phyloP scores from a whole-genome alignment of 2,329 filamentous ascomycete genomes.

The Beauveria brongniartii region DNA sequence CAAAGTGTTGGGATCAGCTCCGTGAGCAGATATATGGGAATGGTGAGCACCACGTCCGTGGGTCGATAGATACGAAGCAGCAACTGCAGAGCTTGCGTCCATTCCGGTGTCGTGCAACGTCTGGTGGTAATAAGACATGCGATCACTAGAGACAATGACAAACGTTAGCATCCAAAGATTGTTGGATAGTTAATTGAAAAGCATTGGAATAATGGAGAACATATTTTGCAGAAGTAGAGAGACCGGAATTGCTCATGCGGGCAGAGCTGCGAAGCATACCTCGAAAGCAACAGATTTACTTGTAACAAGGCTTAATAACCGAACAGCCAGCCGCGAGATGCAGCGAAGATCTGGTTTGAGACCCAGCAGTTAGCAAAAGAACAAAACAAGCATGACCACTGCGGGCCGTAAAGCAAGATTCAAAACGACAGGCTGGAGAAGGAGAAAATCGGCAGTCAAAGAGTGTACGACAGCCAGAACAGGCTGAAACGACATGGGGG shows the following conservation, averaged over 20 bases:
- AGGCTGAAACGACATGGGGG: neutral
- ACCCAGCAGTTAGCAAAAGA: conserved; percentile 5
- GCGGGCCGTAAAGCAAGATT: neutral
- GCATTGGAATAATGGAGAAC: neutral
- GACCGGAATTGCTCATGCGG: neutral
- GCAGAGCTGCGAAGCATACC: conserved; percentile 17
- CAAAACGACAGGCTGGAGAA: neutral
- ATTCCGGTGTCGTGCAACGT: conserved; percentile 23
- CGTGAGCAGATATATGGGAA: conserved; percentile 22
- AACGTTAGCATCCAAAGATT: neutral
- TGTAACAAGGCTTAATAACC: conserved; percentile 22
- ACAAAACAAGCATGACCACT: neutral
- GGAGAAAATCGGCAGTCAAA: neutral
- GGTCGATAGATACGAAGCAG: conserved; percentile 24
- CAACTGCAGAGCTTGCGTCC: conserved; percentile 26
- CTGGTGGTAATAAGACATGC: conserved; percentile 28
- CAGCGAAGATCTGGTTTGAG: conserved; percentile 22
- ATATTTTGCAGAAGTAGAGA: neutral
- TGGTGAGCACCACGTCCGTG: conserved; percentile 22
- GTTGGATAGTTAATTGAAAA: neutral
- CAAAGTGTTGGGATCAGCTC: conserved; percentile 23
- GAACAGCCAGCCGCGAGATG: conserved; percentile 20
- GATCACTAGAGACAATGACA: conserved; percentile 13
- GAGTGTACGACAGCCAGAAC: neutral
- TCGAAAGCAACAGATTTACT: conserved; percentile 26